Evolutionary conservation across 495 filamentous ascomycete species (phyloP).

Genomic region (Astrothelium subdiscretum): DNA sequence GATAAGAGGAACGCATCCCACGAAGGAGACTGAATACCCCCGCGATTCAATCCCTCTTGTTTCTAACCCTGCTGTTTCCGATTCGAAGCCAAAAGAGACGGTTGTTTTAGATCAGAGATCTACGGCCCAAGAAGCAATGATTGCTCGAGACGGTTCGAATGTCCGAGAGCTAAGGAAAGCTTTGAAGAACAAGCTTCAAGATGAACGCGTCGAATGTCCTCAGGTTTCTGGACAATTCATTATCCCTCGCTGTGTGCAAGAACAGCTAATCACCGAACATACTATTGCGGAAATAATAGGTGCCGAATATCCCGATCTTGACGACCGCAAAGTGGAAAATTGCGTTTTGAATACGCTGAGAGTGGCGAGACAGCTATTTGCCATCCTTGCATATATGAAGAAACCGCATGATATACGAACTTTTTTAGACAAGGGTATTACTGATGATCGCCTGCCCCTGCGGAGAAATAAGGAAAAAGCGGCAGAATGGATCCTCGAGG

Average conservation of each 20-base stretch:
- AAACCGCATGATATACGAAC: background rate
- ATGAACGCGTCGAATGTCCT: background rate
- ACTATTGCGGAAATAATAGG: background rate
- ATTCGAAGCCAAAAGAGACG: too few relatives aligned
- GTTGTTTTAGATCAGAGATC: too few relatives aligned
- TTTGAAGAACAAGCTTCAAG: conserved; percentile 1
- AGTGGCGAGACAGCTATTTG: conserved; percentile 5
- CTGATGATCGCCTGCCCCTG: background rate
- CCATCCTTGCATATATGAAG: conserved; percentile 8
- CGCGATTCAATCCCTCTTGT: too few relatives aligned
- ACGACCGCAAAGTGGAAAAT: background rate
- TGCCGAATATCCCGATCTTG: background rate
- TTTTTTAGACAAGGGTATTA: background rate
- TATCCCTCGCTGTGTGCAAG: background rate
- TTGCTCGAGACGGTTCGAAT: background rate
- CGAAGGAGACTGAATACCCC: too few relatives aligned
- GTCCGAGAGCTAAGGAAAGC: background rate
- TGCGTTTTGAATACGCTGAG: background rate
- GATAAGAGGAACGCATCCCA: too few relatives aligned
- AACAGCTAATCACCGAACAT: background rate
- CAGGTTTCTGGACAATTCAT: background rate
- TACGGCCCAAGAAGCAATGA: too few relatives aligned
- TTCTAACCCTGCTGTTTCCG: too few relatives aligned
- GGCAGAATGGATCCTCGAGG: background rate
- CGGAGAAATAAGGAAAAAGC: background rate